These are phyloP conservation scores for Climacium dendroides DNA, from an alignment of 225 moss, liverwort and hornwort genomes.

Conservation along the genomic window DNA sequence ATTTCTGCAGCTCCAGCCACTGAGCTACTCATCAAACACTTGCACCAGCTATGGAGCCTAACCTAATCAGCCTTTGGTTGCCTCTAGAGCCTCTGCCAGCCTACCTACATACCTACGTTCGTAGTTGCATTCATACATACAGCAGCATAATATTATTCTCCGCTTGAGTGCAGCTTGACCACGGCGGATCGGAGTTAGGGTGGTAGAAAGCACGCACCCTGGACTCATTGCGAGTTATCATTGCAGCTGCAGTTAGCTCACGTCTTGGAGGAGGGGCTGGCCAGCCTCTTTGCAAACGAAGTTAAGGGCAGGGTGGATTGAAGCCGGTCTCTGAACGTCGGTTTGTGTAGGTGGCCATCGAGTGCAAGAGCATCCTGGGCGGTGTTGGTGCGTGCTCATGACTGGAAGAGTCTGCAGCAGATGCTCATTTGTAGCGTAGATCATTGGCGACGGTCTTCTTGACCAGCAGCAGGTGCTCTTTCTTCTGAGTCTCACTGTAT, in stretches of 20 bases:
- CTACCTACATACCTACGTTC: background rate
- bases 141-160: background rate
- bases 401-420: background rate
- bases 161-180: background rate
- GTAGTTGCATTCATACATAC: background rate
- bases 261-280: background rate
- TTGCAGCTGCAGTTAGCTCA: constrained; percentile 1
- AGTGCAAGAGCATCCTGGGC: background rate
- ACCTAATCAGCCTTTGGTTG: background rate
- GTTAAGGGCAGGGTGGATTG: background rate
- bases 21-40: background rate
- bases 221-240: constrained; percentile 1
- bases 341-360: background rate
- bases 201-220: constrained; percentile 1
- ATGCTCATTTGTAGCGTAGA: background rate
- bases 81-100: background rate
- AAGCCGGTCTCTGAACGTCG: background rate
- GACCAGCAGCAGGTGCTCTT: background rate
- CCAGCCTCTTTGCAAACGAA: background rate
- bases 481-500: background rate
- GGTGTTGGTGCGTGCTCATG: background rate
- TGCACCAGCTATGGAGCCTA: background rate
- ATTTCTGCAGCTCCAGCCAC: background rate
- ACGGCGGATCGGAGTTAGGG: background rate
- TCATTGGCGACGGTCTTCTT: background rate